Evolutionary conservation across 2,329 filamentous ascomycete genomes (phyloP), one percentile per base, ranked within the genome.

Genomic region (Botrytis paeoniae): DNA sequence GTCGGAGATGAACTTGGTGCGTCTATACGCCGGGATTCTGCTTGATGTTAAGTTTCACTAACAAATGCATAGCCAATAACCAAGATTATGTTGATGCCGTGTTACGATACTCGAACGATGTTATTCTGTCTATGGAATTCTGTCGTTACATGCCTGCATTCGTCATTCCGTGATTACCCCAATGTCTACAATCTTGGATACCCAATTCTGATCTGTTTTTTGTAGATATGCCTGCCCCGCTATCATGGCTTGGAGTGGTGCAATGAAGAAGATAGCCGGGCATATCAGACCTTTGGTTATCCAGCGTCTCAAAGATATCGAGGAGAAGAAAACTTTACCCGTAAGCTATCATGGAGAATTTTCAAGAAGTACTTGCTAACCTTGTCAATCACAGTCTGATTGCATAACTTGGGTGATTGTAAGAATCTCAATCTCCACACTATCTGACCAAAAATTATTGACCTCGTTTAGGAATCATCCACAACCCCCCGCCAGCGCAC

Each of bases 141-240:
- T 61, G 59, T 61, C 59, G 59, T n/a, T 61, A 61, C 20, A 61
- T 61, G 59, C 59, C 59, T n/a, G 59, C 59, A 16, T 61, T 61
- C 18, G 39, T 61, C 25, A 61, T 61, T 32, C 35, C 59, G 59
- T 61, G 22, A 61, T 35, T 14, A 61, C 5, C 10, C 22, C 14
- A 35, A 8, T 61, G 3, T 37, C 35, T 61, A 0, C 20, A 61
- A 22, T 25, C 1, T 35, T 3, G 8, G 5, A 37, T 61, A 2
- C 22, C 12, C 1, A 61, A 37, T 61, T 61, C 35, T 61, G 20
- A 61, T 37, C 3, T n/a, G n/a, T n/a, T n/a, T n/a, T 25, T 12
- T 25, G 25, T 22, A 61, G 59, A 14, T 61, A 61, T 5, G 59
- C 59, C 12, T 61, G 59, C 22, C 59, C 59, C 2, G 59, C 59